Base-by-base conservation (phyloP, 768 basidiomycete genomes). In the Pleurotus tuoliensis region DNA sequence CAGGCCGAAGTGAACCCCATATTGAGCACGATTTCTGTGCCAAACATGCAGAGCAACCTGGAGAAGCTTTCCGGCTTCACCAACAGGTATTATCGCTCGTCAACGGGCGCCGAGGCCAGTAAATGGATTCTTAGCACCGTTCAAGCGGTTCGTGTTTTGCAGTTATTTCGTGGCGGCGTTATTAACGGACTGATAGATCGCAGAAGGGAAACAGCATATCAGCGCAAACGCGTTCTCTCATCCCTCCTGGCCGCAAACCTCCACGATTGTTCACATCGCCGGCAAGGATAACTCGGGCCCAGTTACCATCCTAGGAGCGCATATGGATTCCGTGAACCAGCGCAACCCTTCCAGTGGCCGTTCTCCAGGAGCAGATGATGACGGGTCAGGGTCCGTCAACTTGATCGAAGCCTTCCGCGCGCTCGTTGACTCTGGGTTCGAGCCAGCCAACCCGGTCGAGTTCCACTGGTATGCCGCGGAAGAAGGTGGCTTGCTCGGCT, bases 341-440 rank as follows among this genome's bases (percentile, higher is more conserved):
- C 65, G 64, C 61, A 73, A 59, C 41, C 75, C 75, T 0, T 69
- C 71, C 2, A 67, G 62, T 38, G 75, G 76, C 40, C 72, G 73
- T 22, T 77, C 77, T 11, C 80, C 79, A 25, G 80, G 81, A 48
- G 76, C 75, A 0, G 79, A 81, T 50, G 80, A 80, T 59, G 77
- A 79, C 51, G 80, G 79, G 13, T 75, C 73, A 6, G 79, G 79
- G 13, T 64, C 66, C 25, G 76, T 77, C 48, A 77, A 77, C 59
- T 64, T 76, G 20, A 67, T 79, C 12, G 77, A 80, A 62, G 73
- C 70, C 27, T 70, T 74, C 60, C 65, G 77, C 38, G 69, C 68
- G 25, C 69, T 80, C 20, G 63, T 78, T 34, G 70, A 70, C 9
- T 62, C 68, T 43, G 71, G 68, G 3, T 78, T 75, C 64, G 64